Evolutionary conservation across 352 stramenopile species (phyloP), one percentile per base, ranked within the genome.

Genomic region (Phytophthora ramorum): DNA sequence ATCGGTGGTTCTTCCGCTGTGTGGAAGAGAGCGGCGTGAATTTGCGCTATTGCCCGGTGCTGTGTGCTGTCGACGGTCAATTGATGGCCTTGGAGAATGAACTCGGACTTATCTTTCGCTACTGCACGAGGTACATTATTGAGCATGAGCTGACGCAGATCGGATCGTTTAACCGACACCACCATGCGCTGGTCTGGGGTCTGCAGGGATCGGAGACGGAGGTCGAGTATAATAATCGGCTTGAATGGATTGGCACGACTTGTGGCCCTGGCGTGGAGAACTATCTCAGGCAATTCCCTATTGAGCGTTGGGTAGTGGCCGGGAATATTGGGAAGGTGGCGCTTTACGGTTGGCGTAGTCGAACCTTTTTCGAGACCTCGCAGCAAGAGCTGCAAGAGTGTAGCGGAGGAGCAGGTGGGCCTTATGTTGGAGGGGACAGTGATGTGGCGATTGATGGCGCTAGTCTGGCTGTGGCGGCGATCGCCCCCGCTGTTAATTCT

Each of bases 101-200:
- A 20, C 50, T 87, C 26, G 71, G 74, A 3, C 69, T 87, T 17
- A 85, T 70, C 6, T 66, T 87, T 28, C 71, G 76, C 6, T 79
- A 83, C 59, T 89, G 80, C 48, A 89, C 80, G 20, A 60, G 63
- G n/a, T 71, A 76, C 56, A 73, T 89, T 34, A 85, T 89, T 32
- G 78, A 89, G 45, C 69, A 66, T 8, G 78, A 85, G 34, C 54
- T 89, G 12, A 32, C 64, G 12, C 68, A 73, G 44, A 71, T 82
- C 13, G 52, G 53, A 5, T 60, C 67, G 8, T 87, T 89, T 35
- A 85, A 75, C 43, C 54, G 56, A 40, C 71, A 85, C 44, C 81
- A 87, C 40, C 73, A 85, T 43, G 59, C 71, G n/a, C 55, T 87
- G 20, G 66, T 89, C 4, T 87, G 74, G 71, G 81, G 74, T 12